These are phyloP conservation scores for Cystofilobasidium capitatum DNA, from an alignment of 768 basidiomycete genomes.

Conservation along the genomic window DNA sequence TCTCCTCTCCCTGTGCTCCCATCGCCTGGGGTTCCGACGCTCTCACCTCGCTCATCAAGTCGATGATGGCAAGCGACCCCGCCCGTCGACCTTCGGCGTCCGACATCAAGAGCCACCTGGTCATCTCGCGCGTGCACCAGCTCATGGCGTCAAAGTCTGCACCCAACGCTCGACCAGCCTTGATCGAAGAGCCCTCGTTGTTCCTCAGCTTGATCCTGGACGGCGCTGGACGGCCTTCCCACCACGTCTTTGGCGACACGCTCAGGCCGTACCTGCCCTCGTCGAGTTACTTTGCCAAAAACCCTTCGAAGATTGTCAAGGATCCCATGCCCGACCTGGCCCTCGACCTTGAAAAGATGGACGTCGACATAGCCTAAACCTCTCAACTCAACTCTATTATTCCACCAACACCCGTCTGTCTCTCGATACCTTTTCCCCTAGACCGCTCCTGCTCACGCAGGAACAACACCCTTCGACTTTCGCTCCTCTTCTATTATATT, in stretches of 20 bases:
- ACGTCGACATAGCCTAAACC: background rate
- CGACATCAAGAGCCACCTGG: constrained; percentile 24
- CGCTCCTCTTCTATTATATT: too few relatives aligned
- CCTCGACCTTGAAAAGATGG: background rate
- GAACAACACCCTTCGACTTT: too few relatives aligned
- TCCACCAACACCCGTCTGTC: background rate
- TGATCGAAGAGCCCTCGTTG: background rate
- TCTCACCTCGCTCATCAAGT: constrained; percentile 30
- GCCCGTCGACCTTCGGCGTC: constrained; percentile 22
- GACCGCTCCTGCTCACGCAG: too few relatives aligned
- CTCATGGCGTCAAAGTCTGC: background rate
- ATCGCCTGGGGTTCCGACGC: constrained; percentile 10
- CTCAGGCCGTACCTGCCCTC: background rate
- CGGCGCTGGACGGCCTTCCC: background rate
- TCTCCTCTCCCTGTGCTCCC: background rate
- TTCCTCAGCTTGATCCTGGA: background rate
- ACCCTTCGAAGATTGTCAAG: background rate
- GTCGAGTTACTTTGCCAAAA: background rate
- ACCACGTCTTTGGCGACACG: too few relatives aligned
- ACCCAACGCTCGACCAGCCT: background rate
- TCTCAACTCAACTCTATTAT: background rate
- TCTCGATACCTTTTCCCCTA: too few relatives aligned
- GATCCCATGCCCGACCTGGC: background rate
- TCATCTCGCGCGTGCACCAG: constrained; percentile 24
- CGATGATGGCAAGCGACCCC: constrained; percentile 33